These are phyloP conservation scores for Neofusicoccum laricinum DNA, from an alignment of 2,329 filamentous ascomycete genomes.

Conservation along the genomic window DNA sequence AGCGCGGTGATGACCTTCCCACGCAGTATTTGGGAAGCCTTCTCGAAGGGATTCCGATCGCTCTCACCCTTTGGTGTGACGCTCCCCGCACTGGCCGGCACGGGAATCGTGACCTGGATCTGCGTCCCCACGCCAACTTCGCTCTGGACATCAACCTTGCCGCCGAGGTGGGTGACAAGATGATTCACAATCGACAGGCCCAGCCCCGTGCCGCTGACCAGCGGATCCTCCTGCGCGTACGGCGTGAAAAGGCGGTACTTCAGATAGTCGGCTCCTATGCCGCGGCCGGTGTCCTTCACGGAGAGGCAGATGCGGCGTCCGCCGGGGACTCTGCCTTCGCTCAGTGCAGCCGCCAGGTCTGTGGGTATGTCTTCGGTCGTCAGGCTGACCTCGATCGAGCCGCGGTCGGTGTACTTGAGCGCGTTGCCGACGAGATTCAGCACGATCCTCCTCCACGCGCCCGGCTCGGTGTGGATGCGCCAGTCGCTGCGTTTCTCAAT, in stretches of 20 bases:
- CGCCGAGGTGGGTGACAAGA: conserved; percentile 34
- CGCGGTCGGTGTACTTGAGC: conserved; percentile 19
- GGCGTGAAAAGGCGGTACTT: conserved; percentile 36
- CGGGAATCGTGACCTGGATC: not conserved
- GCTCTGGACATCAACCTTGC: conserved; percentile 35
- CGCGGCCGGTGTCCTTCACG: conserved; percentile 36
- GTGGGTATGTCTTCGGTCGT: no score
- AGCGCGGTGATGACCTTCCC: not conserved
- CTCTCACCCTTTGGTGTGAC: not conserved
- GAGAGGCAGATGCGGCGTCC: not conserved
- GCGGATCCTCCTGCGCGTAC: conserved; percentile 38
- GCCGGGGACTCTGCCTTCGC: not conserved
- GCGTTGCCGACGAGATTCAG: conserved; percentile 21
- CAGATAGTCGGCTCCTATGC: conserved; percentile 39
- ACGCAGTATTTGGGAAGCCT: not conserved
- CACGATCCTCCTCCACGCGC: conserved; percentile 19
- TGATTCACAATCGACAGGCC: conserved; percentile 39
- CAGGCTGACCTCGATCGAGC: not conserved
- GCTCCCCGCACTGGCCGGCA: not conserved
- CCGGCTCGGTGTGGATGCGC: conserved; percentile 45
- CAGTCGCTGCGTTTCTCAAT: conserved; percentile 39
- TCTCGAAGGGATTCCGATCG: conserved; percentile 5
- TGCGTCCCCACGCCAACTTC: conserved; percentile 35
- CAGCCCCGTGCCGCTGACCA: conserved; percentile 37
- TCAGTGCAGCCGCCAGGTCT: conserved; percentile 22